Base-by-base conservation (phyloP, 192 early-diverging fungal species). In the Backusella australiensis region DNA sequence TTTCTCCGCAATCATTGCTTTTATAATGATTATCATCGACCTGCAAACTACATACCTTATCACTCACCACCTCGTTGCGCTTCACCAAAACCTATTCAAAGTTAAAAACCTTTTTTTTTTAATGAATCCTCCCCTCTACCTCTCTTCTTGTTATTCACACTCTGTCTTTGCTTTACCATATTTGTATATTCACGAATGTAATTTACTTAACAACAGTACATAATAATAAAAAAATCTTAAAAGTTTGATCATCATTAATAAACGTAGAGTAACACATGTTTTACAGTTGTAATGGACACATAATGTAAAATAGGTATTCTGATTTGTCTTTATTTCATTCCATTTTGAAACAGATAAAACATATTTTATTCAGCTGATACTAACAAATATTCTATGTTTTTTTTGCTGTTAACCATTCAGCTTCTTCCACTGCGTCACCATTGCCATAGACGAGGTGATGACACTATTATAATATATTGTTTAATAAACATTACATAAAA, bases 371-470 rank as follows among this genome's bases (percentile, higher is more conserved):
- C 53, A 59, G 53, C 21, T 59, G 53, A 59, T 11, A 59, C 53
- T 26, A 21, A 59, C 23, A 26, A 59, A 59, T 23, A 8, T 26
- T 59, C 53, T 59, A 59, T 19, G 32, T 32, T 32, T 32, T 32
- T 32, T 32, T 52, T 56, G 6, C 7, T 56, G 4, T 56, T 56
- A 56, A 23, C 52, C 32, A 23, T 86, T 88, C 69, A 77, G 70
- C 59, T 83, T 85, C 44, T 81, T 77, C 89, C 89, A 90, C 69
- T 90, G 89, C 15, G 84, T 68, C 39, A 85, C 70, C 74, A 80
- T 90, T 34, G 91, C 92, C 79, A 95, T 86, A 53, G 93, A 73
- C 15, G 92, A 89, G 6, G 92, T 92, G 39, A 86, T 76, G n/a
- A 90, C 85, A 75, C 86, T 87, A 78, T 59, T 32, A 32, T 32